Evolutionary conservation across 2,329 filamentous ascomycete genomes (phyloP).

Genomic region (Fusarium virguliforme): DNA sequence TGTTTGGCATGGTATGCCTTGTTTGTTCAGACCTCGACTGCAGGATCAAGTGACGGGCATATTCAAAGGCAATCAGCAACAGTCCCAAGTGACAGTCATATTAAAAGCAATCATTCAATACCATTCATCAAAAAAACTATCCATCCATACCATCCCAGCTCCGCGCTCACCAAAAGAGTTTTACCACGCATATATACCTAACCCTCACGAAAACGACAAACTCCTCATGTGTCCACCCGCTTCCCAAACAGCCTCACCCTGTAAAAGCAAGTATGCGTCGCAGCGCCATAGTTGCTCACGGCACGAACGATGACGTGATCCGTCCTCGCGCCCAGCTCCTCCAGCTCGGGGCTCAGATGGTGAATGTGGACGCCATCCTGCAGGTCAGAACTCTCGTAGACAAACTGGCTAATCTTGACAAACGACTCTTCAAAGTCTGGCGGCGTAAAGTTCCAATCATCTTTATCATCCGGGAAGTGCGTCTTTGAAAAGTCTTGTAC

Average conservation of each 20-base stretch:
- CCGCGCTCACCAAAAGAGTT: constrained; percentile 29
- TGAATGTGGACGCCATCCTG: constrained; percentile 69
- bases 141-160: constrained; percentile 38
- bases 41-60: not conserved
- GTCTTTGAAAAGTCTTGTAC: constrained; percentile 62
- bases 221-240: not conserved
- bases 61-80: too few species aligned
- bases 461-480: constrained; percentile 58
- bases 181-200: constrained; percentile 32
- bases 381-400: constrained; percentile 64
- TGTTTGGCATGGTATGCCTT: constrained; percentile 17
- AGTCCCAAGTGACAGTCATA: too few species aligned
- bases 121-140: constrained; percentile 26
- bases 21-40: too few species aligned
- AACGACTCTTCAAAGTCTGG: constrained; percentile 59
- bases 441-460: constrained; percentile 52
- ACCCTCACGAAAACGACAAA: constrained; percentile 6
- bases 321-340: constrained; percentile 64
- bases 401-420: constrained; percentile 72
- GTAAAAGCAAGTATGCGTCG: constrained; percentile 77
- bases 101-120: constrained; percentile 19
- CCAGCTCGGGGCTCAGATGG: constrained; percentile 66
- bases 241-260: constrained; percentile 71
- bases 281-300: constrained; percentile 71
- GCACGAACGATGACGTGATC: constrained; percentile 70